Evolutionary conservation across 1,284 basidiomycete genomes (phyloP).

Genomic region (Irpex sp.): DNA sequence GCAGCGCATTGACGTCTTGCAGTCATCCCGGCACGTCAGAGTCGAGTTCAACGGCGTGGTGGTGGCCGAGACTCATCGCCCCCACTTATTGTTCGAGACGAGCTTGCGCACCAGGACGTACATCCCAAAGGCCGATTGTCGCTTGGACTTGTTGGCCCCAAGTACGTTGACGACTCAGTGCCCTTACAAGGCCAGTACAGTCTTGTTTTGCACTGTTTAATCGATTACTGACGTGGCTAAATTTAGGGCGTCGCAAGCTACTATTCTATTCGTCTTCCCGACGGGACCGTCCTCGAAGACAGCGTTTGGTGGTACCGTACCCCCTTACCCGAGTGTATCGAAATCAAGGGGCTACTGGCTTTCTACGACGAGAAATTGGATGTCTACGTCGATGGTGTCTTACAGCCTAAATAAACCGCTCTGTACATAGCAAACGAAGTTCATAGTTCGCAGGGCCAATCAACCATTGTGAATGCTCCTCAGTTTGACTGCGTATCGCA

Average conservation of each 20-base stretch:
- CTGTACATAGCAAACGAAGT: background rate
- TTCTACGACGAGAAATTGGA: slow-evolving; percentile 69
- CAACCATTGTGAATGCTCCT: too few relatives aligned
- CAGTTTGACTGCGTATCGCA: too few relatives aligned
- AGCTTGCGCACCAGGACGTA: slow-evolving; percentile 54
- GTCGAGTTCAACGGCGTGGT: slow-evolving; percentile 59
- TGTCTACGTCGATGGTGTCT: slow-evolving; percentile 58
- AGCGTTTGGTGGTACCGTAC: slow-evolving; percentile 63
- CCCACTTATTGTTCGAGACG: slow-evolving; percentile 58
- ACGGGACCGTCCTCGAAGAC: slow-evolving; percentile 41
- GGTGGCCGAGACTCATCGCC: slow-evolving; percentile 52
- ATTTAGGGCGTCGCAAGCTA: slow-evolving; percentile 58
- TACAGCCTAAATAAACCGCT: slow-evolving; percentile 29
- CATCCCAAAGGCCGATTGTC: slow-evolving; percentile 55
- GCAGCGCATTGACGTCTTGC: slow-evolving; percentile 57
- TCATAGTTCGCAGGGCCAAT: too few relatives aligned
- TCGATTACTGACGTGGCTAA: slow-evolving; percentile 3
- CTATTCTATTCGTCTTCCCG: slow-evolving; percentile 45
- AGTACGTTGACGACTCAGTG: slow-evolving; percentile 47
- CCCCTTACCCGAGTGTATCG: slow-evolving; percentile 46
- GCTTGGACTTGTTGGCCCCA: slow-evolving; percentile 44
- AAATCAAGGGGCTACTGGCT: slow-evolving; percentile 49
- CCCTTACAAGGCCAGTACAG: slow-evolving; percentile 58
- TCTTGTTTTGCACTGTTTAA: background rate
- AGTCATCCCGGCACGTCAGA: slow-evolving; percentile 57